Conservation (phyloP, 2,329 filamentous ascomycete genomes). For the Taxawa tesnikishii region DNA sequence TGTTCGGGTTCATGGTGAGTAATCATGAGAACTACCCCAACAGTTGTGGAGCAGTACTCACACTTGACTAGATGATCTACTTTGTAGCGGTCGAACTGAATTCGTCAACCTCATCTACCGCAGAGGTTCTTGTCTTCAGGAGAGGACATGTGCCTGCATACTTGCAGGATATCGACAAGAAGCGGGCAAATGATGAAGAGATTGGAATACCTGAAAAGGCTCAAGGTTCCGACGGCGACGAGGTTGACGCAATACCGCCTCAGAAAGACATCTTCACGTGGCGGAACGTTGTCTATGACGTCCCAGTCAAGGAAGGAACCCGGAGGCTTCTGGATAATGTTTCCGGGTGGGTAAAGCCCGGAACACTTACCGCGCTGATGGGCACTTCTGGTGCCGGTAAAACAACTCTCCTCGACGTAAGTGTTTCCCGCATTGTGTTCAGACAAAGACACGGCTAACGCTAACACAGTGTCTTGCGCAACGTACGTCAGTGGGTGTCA, state of each 20-base stretch:
- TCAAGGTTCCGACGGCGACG: slow-evolving; percentile 13
- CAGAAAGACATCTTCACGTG: slow-evolving; percentile 35
- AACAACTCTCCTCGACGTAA: slow-evolving; percentile 55
- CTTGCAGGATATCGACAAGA: slow-evolving; percentile 20
- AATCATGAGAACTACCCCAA: too few relatives aligned
- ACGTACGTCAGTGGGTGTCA: slow-evolving; percentile 47
- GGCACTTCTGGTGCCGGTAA: slow-evolving; percentile 78
- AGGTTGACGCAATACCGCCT: slow-evolving; percentile 25
- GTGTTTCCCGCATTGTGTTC: too few relatives aligned
- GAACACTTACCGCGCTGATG: slow-evolving; percentile 47
- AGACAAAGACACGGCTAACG: too few relatives aligned
- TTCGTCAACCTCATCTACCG: slow-evolving; percentile 48
- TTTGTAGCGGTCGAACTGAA: slow-evolving; percentile 53
- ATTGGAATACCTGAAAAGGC: slow-evolving; percentile 10
- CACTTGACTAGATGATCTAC: too few relatives aligned
- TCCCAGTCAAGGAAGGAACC: slow-evolving; percentile 36
- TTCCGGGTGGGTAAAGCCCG: slow-evolving; percentile 42
- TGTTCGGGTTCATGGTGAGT: slow-evolving; percentile 53
- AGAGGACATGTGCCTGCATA: slow-evolving; percentile 29
- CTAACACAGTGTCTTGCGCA: slow-evolving; percentile 48
- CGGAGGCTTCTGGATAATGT: slow-evolving; percentile 43
- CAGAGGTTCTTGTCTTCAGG: slow-evolving; percentile 56
- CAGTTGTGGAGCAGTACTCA: too few relatives aligned
- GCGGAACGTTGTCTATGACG: slow-evolving; percentile 44
- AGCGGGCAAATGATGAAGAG: slow-evolving; percentile 22